These are phyloP conservation scores for Corchorus capsularis DNA, from an alignment of 345 rosid species.

Conservation along the genomic window DNA sequence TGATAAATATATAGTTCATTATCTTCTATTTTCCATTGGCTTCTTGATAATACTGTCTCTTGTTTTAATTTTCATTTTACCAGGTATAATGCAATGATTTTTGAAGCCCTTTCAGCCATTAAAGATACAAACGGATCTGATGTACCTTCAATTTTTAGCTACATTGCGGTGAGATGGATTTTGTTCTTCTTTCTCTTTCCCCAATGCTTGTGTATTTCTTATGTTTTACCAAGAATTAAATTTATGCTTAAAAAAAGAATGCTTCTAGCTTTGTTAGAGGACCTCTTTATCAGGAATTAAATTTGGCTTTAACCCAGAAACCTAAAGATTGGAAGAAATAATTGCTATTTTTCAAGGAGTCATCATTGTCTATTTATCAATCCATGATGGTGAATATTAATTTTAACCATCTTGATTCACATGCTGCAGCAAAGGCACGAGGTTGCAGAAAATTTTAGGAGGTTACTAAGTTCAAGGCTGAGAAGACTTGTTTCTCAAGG, in stretches of 20 bases:
- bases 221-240: neutral
- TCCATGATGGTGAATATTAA: neutral
- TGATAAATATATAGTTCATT: neutral
- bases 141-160: slow-evolving; percentile 53
- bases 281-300: neutral
- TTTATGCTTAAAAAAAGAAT: neutral
- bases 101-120: slow-evolving; percentile 71
- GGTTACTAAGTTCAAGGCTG: slow-evolving; percentile 62
- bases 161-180: slow-evolving; percentile 60
- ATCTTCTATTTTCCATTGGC: neutral
- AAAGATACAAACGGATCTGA: slow-evolving; percentile 57
- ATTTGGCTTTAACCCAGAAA: neutral
- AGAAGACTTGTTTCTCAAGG: slow-evolving; percentile 73
- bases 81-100: slow-evolving; percentile 67
- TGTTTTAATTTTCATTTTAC: slow-evolving; percentile 3
- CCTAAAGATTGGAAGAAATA: neutral
- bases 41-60: neutral
- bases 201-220: neutral
- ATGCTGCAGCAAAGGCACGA: slow-evolving; percentile 60
- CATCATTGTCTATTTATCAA: neutral
- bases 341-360: neutral
- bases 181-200: slow-evolving; percentile 7
- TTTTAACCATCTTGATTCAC: neutral
- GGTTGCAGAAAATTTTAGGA: slow-evolving; percentile 63
- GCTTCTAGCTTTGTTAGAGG: neutral